Base-by-base conservation (phyloP, 2,329 filamentous ascomycete genomes). In the Penicillium sp. region DNA sequence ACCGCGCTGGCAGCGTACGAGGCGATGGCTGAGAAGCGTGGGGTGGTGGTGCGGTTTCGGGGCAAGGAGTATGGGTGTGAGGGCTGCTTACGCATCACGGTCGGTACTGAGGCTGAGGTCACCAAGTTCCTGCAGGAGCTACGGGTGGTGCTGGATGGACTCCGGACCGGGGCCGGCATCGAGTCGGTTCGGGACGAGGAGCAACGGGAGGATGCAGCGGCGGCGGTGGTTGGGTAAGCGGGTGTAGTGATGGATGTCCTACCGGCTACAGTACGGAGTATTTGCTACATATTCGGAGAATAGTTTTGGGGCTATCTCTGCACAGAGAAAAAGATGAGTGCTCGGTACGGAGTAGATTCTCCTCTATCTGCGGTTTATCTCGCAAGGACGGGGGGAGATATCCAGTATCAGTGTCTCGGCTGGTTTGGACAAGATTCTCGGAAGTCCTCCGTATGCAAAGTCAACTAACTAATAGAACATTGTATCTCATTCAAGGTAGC, bases 31-130 rank as follows among this genome's bases (percentile, higher is more conserved):
- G 92, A 96, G 82, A 86, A 88, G 44, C 89, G 88, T 75, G 93
- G 94, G 0, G 94, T 99, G 0, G 93, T 99, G 7, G 94, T 98
- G 4, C 84, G 95, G 58, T 99, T 98, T 78, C 85, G 95, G 70
- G 95, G 95, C 53, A 96, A 93, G 80, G 95, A 99, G 82, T 83
- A 91, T 67, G 94, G 93, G 4, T 99, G 95, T 75, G 78, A 89
- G 45, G 95, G 94, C 0, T 97, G 94, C 73, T 79, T 99, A 76
- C 86, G 95, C 59, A 92, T 98, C 68, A 99, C 95, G 0, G 88
- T 99, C 13, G 95, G 95, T 17, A 98, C 94, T 0, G 91, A 96
- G 76, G 80, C 86, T 1, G 95, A 99, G 78, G 91, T 96, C 9
- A 89, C 89, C 28, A 85, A 89, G 62, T 92, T 98, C 73, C 75